These are phyloP conservation scores for Pseudocercospora fuligena DNA, from an alignment of 2,329 filamentous ascomycete species.

Conservation along the genomic window DNA sequence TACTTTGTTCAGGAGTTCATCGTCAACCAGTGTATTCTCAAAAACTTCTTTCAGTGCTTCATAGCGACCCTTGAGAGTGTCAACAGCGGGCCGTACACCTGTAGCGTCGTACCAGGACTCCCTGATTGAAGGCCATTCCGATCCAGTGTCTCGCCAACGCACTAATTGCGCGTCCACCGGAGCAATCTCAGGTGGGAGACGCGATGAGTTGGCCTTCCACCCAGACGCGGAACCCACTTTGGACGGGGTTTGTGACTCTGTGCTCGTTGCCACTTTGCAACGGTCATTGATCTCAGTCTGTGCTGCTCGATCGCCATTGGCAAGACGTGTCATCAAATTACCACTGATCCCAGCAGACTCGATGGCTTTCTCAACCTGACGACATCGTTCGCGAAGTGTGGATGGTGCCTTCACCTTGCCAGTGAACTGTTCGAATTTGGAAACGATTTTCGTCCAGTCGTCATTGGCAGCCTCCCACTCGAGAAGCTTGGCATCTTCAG, in stretches of 20 bases:
- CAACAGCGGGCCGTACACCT: neutral
- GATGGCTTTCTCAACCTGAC: neutral
- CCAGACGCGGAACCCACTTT: neutral
- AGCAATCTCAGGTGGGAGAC: slow-evolving; percentile 6
- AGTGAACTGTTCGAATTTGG: neutral
- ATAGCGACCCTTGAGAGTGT: slow-evolving; percentile 16
- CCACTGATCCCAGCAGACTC: neutral
- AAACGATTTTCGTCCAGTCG: neutral
- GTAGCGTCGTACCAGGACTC: slow-evolving; percentile 2
- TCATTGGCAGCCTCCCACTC: neutral
- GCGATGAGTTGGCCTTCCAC: neutral
- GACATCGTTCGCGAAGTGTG: neutral
- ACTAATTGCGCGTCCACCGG: slow-evolving; percentile 18
- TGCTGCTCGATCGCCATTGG: neutral
- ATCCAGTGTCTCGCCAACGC: slow-evolving; percentile 16
- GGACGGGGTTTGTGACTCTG: neutral
- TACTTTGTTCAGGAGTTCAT: slow-evolving; percentile 13
- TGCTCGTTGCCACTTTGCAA: neutral
- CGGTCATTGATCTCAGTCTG: neutral
- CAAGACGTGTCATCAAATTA: neutral
- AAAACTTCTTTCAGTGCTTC: slow-evolving; percentile 11
- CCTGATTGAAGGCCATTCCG: slow-evolving; percentile 17
- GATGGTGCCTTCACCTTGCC: neutral
- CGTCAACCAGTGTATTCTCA: slow-evolving; percentile 1
- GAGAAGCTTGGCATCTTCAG: neutral